Base-by-base conservation (phyloP, 495 filamentous ascomycete species). In the Penicillium goetzii region DNA sequence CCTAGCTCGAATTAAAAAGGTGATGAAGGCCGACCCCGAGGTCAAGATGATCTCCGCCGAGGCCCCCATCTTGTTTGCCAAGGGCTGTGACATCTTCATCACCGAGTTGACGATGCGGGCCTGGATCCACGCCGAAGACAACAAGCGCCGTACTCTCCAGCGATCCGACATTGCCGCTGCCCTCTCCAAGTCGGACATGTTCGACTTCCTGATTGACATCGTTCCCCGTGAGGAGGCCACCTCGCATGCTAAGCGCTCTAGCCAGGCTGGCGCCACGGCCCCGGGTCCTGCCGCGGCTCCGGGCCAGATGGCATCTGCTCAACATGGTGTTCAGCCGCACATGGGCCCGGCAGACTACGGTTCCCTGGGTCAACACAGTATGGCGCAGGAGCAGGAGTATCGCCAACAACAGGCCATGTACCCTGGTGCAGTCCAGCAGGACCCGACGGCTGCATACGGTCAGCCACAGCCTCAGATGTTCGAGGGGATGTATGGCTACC, bases 11-110 rank as follows among this genome's bases (percentile, higher is more conserved):
- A 99, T 99, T 78, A 99, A 98, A 84, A 99, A 99, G 74, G 95
- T 99, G 68, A 99, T 99, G 95, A 99, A 99, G 78, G 95, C 95
- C 3, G 95, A 99, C 67, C 95, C 95, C 1, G 95, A 99, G 65
- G 95, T 99, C 54, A 99, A 99, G 80, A 99, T 99, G 95, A 99
- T 99, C 56, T 97, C 93, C 12, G 95, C 95, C 23, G 95, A 99
- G 78, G 95, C 95, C 7, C 95, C 95, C 14, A 99, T 99, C 70
- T 81, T 99, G 17, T 99, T 99, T 72, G 95, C 95, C 53, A 99
- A 99, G 80, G 95, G 96, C 43, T 99, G 95, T 78, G 95, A 99
- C 74, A 97, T 99, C 70, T 99, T 99, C 80, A 99, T 99, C 71
- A 99, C 95, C 4, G 95, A 99, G 76, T 83, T 99, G 50, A 98